Percentiles rank a stretch among this genome's conserved stretches.
phyloP scores from a whole-genome alignment of 1,139 yeast genomes.

The Geotrichum phurueaensis region DNA sequence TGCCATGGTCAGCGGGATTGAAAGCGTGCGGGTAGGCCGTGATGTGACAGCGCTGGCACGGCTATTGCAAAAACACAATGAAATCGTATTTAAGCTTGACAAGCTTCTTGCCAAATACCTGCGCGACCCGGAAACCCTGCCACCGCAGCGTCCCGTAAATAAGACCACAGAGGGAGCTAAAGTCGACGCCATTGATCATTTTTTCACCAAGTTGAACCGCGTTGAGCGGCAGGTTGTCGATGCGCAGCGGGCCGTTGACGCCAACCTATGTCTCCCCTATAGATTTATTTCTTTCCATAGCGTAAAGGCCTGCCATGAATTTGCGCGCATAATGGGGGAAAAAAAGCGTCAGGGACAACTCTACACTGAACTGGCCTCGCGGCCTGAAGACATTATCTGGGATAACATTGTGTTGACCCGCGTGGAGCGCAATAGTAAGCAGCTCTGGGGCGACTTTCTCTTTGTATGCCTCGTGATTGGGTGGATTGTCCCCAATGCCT shows the following conservation, averaged over 20 bases:
- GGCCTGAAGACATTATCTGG: conserved; percentile 39
- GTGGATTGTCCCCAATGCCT: conserved; percentile 41
- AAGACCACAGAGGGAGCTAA: conserved; percentile 12
- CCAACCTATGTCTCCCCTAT: conserved; percentile 27
- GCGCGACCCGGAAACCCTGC: conserved; percentile 28
- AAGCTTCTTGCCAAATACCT: conserved; percentile 33
- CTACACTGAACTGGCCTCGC: conserved; percentile 31
- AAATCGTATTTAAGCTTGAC: conserved; percentile 31
- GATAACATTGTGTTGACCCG: conserved; percentile 31
- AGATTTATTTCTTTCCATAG: conserved; percentile 37
- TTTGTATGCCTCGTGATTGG: conserved; percentile 31
- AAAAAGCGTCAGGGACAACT: conserved; percentile 7
- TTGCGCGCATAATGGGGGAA: conserved; percentile 25
- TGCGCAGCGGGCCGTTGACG: conserved; percentile 27
- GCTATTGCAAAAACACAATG: conserved; percentile 29
- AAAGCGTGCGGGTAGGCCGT: conserved; percentile 31
- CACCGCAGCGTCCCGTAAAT: conserved; percentile 24
- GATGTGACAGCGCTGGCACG: conserved; percentile 30
- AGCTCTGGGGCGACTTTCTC: conserved; percentile 35
- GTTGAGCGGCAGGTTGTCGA: conserved; percentile 28
- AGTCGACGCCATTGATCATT: conserved; percentile 35
- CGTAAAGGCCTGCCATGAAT: conserved; percentile 29
- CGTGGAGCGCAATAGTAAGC: conserved; percentile 33
- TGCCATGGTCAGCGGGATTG: neutral
- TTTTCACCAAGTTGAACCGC: conserved; percentile 22